phyloP scores from a whole-genome alignment of 371 early-diverging fungal species.

The Lichtheimia corymbifera region DNA sequence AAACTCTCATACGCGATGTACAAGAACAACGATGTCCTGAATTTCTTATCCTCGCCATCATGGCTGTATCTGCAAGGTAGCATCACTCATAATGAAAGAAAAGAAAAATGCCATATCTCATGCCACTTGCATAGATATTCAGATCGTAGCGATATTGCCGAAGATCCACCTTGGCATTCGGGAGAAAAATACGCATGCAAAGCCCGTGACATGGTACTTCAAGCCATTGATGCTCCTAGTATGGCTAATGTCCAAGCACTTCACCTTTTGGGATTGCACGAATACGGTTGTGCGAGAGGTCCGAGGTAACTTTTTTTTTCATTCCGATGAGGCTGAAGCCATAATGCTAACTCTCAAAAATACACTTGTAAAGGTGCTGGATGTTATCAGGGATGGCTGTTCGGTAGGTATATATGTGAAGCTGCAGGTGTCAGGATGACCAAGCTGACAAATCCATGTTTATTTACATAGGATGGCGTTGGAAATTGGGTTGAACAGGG shows the following conservation, averaged over 20 bases:
- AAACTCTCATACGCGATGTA: constrained; percentile 30
- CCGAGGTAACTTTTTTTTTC: constrained; percentile 33
- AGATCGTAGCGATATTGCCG: constrained; percentile 32
- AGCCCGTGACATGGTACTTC: constrained; percentile 29
- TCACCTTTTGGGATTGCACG: constrained; percentile 54
- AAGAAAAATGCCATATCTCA: no score
- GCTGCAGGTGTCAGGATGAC: background rate
- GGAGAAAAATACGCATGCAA: constrained; percentile 50
- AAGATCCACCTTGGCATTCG: constrained; percentile 48
- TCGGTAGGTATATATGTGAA: constrained; percentile 12
- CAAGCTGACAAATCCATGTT: background rate
- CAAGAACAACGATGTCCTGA: constrained; percentile 35
- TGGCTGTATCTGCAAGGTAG: constrained; percentile 46
- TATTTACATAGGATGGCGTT: constrained; percentile 40
- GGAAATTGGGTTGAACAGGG: constrained; percentile 55
- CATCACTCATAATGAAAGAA: no score
- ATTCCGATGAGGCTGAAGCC: background rate
- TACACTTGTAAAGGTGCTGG: constrained; percentile 46
- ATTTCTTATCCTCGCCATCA: constrained; percentile 33
- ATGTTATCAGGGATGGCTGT: constrained; percentile 65
- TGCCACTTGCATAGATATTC: constrained; percentile 29
- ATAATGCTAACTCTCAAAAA: background rate
- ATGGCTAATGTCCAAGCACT: constrained; percentile 57
- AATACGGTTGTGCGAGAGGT: constrained; percentile 63
- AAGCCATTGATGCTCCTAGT: constrained; percentile 50